Base-by-base conservation (phyloP, 1,284 basidiomycete genomes). In the Papiliotrema nemorosa region DNA sequence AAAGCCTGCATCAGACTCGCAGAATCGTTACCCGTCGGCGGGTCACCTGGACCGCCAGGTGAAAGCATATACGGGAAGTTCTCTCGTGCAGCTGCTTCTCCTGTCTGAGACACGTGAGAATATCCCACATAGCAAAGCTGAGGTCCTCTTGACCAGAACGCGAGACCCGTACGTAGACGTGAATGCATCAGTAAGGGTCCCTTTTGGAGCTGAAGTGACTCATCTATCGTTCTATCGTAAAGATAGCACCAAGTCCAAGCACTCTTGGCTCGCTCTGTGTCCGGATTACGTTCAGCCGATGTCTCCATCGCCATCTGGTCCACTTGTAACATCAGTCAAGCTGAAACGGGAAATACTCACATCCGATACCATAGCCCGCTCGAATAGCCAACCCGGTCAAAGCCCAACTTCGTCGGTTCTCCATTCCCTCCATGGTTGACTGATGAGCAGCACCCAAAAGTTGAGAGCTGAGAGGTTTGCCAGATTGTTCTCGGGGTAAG, bases 161-260 rank as follows among this genome's bases (percentile, higher is more conserved):
- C 75, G 21, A 74, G 66, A 16, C 75, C 74, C 13, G 72, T 74
- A 13, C 72, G 64, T 18, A 76, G 65, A 35, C 67, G 59, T 64
- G 47, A 9, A 43, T 16, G 41, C 31, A 44, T 61, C 43, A 63
- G 57, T 49, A 43, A 27, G 24, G 22, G 18, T 5, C 21, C 10
- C 18, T 21, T 2, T 24, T 25, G 33, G 5, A 43, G 24, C 38
- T 7, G 22, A 26, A 24, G n/a, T 9, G 26, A 60, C 62, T 54
- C 37, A 64, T 62, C 70, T 42, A 76, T 69, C 26, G 73, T 73
- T 3, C 74, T 67, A 52, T 77, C 75, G 53, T 74, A 76, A 6
- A 77, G 65, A 47, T 77, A 77, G 57, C 75, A 77, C 67, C 72
- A 77, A 3, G 75, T 77, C 74, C 74, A 77, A 5, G 71, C 72